Base-by-base conservation (phyloP, 2,329 filamentous ascomycete species). In the Hypomyces perniciosus region DNA sequence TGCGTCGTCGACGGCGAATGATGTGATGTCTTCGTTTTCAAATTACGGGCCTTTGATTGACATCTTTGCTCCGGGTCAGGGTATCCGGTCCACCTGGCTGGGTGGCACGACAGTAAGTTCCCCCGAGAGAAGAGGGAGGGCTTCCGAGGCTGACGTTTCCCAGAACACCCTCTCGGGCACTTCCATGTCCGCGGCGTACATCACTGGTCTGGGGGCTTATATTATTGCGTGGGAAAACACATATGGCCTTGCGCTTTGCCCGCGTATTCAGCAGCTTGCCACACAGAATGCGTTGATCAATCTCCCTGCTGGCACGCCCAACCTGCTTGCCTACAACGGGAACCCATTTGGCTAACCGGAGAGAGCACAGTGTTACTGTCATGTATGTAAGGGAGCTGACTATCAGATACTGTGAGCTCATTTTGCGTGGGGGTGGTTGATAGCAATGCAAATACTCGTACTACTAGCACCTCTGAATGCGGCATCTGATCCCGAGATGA, bases 131-230 rank as follows among this genome's bases (percentile, higher is more conserved):
- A 20, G 20, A 20, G 20, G 20, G 20, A 20, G 20, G 20, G 20
- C 20, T 20, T 20, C 20, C 20, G 20, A 20, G 20, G 20, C 20
- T 20, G 20, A 52, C 35, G 68, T 59, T 5, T 71, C 76, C 27
- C 74, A 63, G n/a, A 67, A 67, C 44, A 71, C 61, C 29, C 71
- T 81, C 59, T 76, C 72, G 10, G 83, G 82, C 33, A 85, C 83
- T 5, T 81, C 75, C 34, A 84, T 84, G 81, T 78, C 81, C 2
- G 68, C 73, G 3, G 81, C 82, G 0, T 81, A 84, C 60, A 71
- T 85, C 48, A 71, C 78, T 27, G 83, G 83, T 9, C 63, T 85
- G n/a, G 56, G 75, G 8, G 71, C 78, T n/a, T 84, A 84, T 61
- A 63, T 84, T 30, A 61, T 77, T 53, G 67, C 62, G 8, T 63